phyloP scores from a whole-genome alignment of 1,284 basidiomycete genomes.

The Abortiporus biennis region DNA sequence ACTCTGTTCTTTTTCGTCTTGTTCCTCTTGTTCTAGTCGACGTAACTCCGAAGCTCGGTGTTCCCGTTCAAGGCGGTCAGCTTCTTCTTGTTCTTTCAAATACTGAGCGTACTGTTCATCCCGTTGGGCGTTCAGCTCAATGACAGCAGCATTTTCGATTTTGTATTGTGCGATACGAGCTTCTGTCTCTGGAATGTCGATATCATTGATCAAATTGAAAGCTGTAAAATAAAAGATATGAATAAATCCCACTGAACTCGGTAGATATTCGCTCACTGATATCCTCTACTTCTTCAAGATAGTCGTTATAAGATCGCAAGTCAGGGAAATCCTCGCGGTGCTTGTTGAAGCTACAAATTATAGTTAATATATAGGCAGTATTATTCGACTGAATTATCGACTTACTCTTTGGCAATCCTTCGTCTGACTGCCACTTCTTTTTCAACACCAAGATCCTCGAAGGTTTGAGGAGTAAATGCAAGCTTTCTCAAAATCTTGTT shows the following conservation, averaged over 20 bases:
- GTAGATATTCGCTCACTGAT: conserved; percentile 51
- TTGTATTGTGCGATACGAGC: conserved; percentile 77
- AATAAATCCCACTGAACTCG: not conserved
- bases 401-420: conserved; percentile 80
- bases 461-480: conserved; percentile 94
- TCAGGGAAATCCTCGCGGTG: conserved; percentile 84
- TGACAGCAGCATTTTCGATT: conserved; percentile 74
- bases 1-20: conserved; percentile 71
- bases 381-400: not conserved
- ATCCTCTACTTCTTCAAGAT: conserved; percentile 94
- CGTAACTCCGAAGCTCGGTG: conserved; percentile 62
- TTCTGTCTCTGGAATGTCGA: conserved; percentile 84
- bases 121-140: conserved; percentile 72
- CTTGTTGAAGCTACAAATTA: conserved; percentile 79
- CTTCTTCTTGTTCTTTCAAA: conserved; percentile 72
- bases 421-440: conserved; percentile 91
- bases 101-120: conserved; percentile 70
- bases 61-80: conserved; percentile 65
- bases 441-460: conserved; percentile 94
- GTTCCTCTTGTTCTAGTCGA: conserved; percentile 68
- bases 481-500: conserved; percentile 86
- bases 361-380: conserved; percentile 1
- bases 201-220: conserved; percentile 93
- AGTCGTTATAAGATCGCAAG: conserved; percentile 88
- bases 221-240: conserved; percentile 53